Percentiles rank a stretch among this genome's conserved stretches.
Evolutionary conservation across 805 yeast species (phyloP).

Genomic region (Wickerhamiella shivajii): DNA sequence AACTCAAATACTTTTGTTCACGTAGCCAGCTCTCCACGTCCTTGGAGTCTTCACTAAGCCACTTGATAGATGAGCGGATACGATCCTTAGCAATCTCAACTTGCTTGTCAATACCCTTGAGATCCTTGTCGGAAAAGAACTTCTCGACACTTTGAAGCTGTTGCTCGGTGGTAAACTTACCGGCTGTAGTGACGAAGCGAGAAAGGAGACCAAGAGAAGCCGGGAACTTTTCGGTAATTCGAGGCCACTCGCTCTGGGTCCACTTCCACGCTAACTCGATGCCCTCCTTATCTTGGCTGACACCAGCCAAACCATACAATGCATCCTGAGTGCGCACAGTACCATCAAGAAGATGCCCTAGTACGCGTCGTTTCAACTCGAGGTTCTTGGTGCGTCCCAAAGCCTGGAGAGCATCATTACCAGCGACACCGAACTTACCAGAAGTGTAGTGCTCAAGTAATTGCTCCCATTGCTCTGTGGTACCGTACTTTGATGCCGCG

Average conservation of each 20-base stretch:
- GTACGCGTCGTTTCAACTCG: slow-evolving; percentile 25
- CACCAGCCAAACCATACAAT: slow-evolving; percentile 61
- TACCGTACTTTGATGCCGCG: slow-evolving; percentile 54
- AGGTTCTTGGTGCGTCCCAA: slow-evolving; percentile 52
- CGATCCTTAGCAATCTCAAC: slow-evolving; percentile 42
- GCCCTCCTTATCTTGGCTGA: slow-evolving; percentile 50
- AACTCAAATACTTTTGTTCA: slow-evolving; percentile 12
- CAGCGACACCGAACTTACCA: slow-evolving; percentile 51
- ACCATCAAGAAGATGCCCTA: slow-evolving; percentile 16
- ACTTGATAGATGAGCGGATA: slow-evolving; percentile 34
- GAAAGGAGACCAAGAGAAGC: slow-evolving; percentile 72
- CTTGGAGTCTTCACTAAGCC: slow-evolving; percentile 27
- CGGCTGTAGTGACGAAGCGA: slow-evolving; percentile 47
- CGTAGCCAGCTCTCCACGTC: slow-evolving; percentile 20
- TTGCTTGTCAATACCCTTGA: slow-evolving; percentile 44
- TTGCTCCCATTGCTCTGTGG: slow-evolving; percentile 45
- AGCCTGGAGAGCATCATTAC: slow-evolving; percentile 50
- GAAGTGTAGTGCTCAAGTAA: slow-evolving; percentile 44
- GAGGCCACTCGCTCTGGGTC: slow-evolving; percentile 62
- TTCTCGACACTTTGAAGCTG: slow-evolving; percentile 38
- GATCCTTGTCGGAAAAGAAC: slow-evolving; percentile 35
- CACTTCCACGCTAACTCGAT: slow-evolving; percentile 58
- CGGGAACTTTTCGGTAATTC: slow-evolving; percentile 51
- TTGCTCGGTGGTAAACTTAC: slow-evolving; percentile 42
- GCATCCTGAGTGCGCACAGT: slow-evolving; percentile 54